phyloP scores from a whole-genome alignment of 768 basidiomycete genomes.

The Leucocoprinus birnbaumii region DNA sequence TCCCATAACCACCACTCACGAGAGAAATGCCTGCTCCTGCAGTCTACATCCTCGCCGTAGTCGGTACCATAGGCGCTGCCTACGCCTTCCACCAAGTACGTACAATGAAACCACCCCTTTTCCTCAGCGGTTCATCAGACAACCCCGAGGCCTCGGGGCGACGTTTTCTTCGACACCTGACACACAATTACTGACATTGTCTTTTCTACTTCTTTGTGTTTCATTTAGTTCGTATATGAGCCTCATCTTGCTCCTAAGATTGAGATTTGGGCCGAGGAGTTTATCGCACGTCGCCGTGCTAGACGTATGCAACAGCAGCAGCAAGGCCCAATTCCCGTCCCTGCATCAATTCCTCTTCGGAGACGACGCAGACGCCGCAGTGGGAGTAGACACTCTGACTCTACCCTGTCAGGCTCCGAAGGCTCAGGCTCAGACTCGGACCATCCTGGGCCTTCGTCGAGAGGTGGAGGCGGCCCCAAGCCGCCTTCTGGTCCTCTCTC shows the following conservation, averaged over 20 bases:
- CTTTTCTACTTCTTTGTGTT: conserved; percentile 2
- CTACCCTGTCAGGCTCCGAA: conserved; percentile 15
- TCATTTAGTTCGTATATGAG: conserved; percentile 71
- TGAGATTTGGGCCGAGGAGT: conserved; percentile 44
- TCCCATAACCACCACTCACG: neutral
- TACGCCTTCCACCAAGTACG: conserved; percentile 61
- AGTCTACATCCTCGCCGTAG: conserved; percentile 48
- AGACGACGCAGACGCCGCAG: conserved; percentile 15
- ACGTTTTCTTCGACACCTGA: conserved; percentile 12
- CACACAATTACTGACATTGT: conserved; percentile 14
- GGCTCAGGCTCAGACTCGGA: conserved; percentile 14
- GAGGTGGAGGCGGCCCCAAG: neutral
- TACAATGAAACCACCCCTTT: neutral
- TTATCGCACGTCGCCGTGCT: conserved; percentile 29
- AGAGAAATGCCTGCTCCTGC: conserved; percentile 33
- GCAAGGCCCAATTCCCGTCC: conserved; percentile 21
- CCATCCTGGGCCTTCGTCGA: conserved; percentile 14
- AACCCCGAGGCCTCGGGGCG: neutral
- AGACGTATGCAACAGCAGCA: conserved; percentile 22
- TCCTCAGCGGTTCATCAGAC: neutral
- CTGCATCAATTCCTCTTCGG: conserved; percentile 17
- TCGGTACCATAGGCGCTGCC: conserved; percentile 46
- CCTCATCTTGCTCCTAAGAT: conserved; percentile 64
- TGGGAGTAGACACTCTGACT: conserved; percentile 14
- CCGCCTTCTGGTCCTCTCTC: conserved; percentile 1